Evolutionary conservation across 192 early-diverging fungal genomes (phyloP).

Genomic region (Rhizoclosmatium globosum): DNA sequence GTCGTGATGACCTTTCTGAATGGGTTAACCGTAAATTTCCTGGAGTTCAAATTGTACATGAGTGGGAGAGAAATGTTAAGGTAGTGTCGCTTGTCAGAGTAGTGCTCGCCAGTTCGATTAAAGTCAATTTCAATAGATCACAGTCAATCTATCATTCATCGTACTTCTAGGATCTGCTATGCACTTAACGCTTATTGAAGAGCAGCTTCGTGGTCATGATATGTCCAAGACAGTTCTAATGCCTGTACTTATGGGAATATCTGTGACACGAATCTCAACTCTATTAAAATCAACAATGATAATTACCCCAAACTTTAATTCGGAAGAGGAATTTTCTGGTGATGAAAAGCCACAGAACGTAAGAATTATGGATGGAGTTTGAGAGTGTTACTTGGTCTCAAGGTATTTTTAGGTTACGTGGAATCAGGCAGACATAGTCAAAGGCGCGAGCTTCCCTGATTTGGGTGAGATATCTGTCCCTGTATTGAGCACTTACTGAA

Average conservation of each 20-base stretch:
- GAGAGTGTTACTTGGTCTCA: background rate
- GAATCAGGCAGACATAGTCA: background rate
- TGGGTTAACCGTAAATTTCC: conserved; percentile 4
- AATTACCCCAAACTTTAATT: conserved; percentile 9
- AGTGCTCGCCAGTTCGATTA: background rate
- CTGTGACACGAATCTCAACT: background rate
- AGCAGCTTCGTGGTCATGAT: conserved; percentile 31
- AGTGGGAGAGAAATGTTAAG: conserved; percentile 25
- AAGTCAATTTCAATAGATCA: background rate
- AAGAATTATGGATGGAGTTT: background rate
- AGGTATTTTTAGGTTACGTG: background rate
- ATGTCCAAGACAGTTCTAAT: conserved; percentile 18
- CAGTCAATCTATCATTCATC: background rate
- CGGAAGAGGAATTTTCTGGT: background rate
- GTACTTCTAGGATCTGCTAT: conserved; percentile 21
- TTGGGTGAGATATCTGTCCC: background rate
- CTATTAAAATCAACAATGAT: conserved; percentile 11
- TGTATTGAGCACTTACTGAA: background rate
- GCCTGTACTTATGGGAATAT: conserved; percentile 17
- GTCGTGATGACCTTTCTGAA: conserved; percentile 4
- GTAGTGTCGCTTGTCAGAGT: background rate
- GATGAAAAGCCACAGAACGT: conserved; percentile 23
- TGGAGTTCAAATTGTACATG: conserved; percentile 14
- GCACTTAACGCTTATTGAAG: conserved; percentile 31
- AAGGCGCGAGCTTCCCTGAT: background rate